Evolutionary conservation across 2,329 filamentous ascomycete species (phyloP).

Genomic region (Triangularia verruculosa): DNA sequence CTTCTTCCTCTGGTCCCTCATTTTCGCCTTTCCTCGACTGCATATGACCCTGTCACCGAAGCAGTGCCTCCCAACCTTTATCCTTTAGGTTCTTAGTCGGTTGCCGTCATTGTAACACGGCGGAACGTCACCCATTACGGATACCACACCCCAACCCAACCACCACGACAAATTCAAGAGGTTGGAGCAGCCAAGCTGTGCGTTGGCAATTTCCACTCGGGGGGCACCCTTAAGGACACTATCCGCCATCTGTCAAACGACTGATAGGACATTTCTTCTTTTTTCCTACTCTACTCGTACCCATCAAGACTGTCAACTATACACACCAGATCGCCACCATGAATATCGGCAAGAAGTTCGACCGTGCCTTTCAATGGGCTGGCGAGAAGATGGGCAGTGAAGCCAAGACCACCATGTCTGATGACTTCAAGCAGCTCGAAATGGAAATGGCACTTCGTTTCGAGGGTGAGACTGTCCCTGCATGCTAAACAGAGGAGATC

Average conservation of each 20-base stretch:
- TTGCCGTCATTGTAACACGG: conserved; percentile 12
- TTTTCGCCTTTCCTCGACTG: conserved; percentile 6
- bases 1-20: conserved; percentile 11
- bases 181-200: conserved; percentile 18
- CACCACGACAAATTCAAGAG: conserved; percentile 21
- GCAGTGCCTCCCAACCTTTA: background rate
- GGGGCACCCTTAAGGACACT: conserved; percentile 1
- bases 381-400: conserved; percentile 94
- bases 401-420: conserved; percentile 78
- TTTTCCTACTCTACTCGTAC: background rate
- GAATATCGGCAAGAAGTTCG: conserved; percentile 78
- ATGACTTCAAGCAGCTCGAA: conserved; percentile 89
- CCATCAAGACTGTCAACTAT: background rate
- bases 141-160: conserved; percentile 11
- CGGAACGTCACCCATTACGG: conserved; percentile 11
- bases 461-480: conserved; percentile 61
- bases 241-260: background rate
- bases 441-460: conserved; percentile 85
- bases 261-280: background rate
- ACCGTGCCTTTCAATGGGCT: conserved; percentile 96
- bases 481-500: background rate
- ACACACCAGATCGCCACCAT: conserved; percentile 34
- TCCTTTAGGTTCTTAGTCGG: background rate
- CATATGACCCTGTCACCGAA: background rate
- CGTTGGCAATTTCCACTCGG: conserved; percentile 11